Evolutionary conservation across 257 asterid species (phyloP).

Genomic region (Jasminum sambac): DNA sequence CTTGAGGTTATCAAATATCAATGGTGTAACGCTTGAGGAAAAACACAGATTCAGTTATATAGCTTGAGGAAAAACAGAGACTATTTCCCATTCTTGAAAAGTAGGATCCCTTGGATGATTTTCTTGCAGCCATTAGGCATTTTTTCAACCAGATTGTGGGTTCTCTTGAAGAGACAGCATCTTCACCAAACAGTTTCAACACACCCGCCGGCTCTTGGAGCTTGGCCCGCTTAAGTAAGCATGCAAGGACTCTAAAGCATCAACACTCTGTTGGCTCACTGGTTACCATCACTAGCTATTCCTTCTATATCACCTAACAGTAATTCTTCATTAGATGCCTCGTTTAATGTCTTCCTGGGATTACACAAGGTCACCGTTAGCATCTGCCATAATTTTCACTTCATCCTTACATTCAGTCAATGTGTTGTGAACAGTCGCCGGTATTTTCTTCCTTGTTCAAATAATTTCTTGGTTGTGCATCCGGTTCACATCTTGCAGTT

Average conservation of each 20-base stretch:
- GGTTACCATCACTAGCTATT: conserved; percentile 29
- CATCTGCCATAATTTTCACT: conserved; percentile 25
- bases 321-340: conserved; percentile 23
- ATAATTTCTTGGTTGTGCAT: conserved; percentile 35
- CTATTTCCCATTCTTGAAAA: conserved; percentile 16
- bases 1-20: no score
- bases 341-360: conserved; percentile 33
- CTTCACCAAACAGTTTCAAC: conserved; percentile 80
- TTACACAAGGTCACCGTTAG: conserved; percentile 6
- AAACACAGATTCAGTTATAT: neutral
- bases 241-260: conserved; percentile 81
- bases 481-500: no score
- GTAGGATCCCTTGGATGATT: conserved; percentile 50
- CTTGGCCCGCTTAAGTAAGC: conserved; percentile 76
- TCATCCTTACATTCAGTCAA: conserved; percentile 26
- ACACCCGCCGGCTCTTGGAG: conserved; percentile 82
- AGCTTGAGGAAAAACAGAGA: neutral
- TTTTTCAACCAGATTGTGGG: conserved; percentile 93
- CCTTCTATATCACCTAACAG: conserved; percentile 29
- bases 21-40: neutral
- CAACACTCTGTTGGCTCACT: conserved; percentile 61
- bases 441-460: conserved; percentile 25
- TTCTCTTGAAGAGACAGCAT: conserved; percentile 75
- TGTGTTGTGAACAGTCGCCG: neutral
- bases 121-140: conserved; percentile 68